These are phyloP conservation scores for Yamadazyma buinensis DNA, from an alignment of 1,139 yeast species.

Conservation along the genomic window DNA sequence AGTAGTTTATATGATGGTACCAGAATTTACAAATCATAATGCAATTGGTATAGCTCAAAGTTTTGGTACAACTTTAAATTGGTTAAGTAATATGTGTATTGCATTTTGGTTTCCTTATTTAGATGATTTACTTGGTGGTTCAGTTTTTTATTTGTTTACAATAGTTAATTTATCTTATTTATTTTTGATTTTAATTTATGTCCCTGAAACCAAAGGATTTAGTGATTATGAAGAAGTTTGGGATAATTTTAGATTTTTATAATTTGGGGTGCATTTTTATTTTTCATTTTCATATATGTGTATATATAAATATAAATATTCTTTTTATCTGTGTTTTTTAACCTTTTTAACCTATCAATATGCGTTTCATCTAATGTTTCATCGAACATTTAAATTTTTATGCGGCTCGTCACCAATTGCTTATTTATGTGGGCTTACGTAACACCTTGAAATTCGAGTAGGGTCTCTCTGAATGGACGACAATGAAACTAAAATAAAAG, in stretches of 20 bases:
- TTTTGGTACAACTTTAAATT: constrained; percentile 79
- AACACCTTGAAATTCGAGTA: no score
- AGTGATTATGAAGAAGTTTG: constrained; percentile 27
- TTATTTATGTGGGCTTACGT: no score
- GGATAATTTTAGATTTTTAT: constrained; percentile 12
- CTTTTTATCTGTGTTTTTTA: no score
- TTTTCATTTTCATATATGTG: no score
- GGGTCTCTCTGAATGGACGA: no score
- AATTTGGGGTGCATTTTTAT: background rate
- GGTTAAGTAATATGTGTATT: constrained; percentile 77
- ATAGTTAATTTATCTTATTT: constrained; percentile 20
- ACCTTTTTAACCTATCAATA: no score
- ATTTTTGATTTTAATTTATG: constrained; percentile 17
- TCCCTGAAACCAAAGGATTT: constrained; percentile 35
- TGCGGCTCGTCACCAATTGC: no score
- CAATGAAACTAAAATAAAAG: background rate
- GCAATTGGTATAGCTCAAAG: constrained; percentile 83
- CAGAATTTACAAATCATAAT: constrained; percentile 73
- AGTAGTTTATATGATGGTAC: constrained; percentile 76
- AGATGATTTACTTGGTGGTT: constrained; percentile 24
- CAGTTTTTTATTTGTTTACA: constrained; percentile 28
- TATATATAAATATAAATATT: no score
- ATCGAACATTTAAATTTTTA: no score
- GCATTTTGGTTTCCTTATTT: constrained; percentile 70
- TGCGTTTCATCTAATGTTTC: no score